Evolutionary conservation across 2,329 filamentous ascomycete genomes (phyloP).

Genomic region (Cryphonectria carpinicola): DNA sequence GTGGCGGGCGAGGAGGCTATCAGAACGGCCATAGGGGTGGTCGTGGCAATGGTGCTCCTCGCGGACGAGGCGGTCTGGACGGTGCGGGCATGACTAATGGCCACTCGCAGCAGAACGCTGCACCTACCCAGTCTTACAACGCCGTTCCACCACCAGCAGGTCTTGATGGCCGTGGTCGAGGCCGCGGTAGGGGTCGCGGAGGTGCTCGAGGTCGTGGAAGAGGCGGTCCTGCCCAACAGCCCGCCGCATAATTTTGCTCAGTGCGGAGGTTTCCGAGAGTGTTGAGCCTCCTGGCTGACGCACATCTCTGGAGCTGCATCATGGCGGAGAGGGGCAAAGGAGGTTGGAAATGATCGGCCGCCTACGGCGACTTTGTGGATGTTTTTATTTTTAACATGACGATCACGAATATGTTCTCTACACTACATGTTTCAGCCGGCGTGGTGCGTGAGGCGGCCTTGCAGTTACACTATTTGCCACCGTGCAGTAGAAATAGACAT

Average conservation of each 20-base stretch:
- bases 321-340: background rate
- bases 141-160: conserved; percentile 64
- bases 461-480: background rate
- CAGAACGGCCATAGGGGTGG: conserved; percentile 36
- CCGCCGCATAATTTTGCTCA: conserved; percentile 23
- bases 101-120: conserved; percentile 26
- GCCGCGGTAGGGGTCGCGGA: conserved; percentile 40
- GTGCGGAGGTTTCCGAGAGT: too few relatives aligned
- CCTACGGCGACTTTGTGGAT: background rate
- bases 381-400: background rate
- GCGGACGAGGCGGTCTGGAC: conserved; percentile 27
- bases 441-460: background rate
- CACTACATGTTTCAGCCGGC: background rate
- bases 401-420: background rate
- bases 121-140: conserved; percentile 46
- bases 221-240: conserved; percentile 22
- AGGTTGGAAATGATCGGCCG: background rate
- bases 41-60: conserved; percentile 34
- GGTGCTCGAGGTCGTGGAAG: conserved; percentile 25
- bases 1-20: conserved; percentile 16
- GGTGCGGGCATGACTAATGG: conserved; percentile 29
- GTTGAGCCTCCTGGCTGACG: background rate
- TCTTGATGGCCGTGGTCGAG: conserved; percentile 51
- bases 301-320: background rate
- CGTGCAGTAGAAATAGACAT: background rate